Conservation (phyloP, 192 early-diverging fungal genomes). For the Podochytrium sp. region DNA sequence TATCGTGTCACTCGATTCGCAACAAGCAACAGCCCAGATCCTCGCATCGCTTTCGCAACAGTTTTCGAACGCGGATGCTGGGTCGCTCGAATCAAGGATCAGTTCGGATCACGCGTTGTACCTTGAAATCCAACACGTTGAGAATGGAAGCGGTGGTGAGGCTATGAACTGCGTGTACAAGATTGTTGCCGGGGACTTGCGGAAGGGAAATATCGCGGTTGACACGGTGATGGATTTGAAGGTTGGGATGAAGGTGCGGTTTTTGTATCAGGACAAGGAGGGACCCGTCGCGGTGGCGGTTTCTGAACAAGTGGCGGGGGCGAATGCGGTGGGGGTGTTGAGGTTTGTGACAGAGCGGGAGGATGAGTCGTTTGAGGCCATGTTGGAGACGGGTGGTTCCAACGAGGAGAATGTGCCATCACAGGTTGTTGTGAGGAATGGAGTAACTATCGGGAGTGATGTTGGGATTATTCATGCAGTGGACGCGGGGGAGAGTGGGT, state of each 20-base stretch:
- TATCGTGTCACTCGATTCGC: conserved; percentile 3
- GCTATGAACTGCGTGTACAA: neutral
- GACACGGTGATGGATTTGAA: conserved; percentile 1
- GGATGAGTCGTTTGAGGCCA: neutral
- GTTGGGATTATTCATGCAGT: conserved; percentile 4
- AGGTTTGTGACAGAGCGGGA: neutral
- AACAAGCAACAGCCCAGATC: conserved; percentile 6
- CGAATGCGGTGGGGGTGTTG: neutral
- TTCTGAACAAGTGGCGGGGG: neutral
- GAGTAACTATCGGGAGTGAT: neutral
- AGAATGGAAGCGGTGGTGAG: neutral
- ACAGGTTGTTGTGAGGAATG: neutral
- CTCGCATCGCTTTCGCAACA: neutral
- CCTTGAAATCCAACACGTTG: neutral
- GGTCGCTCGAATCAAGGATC: neutral
- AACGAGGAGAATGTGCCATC: neutral
- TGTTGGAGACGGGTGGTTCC: neutral
- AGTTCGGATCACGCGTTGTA: neutral
- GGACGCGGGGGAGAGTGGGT: neutral
- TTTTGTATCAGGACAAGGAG: conserved; percentile 14
- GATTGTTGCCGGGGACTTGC: conserved; percentile 24
- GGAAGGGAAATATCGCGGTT: conserved; percentile 25
- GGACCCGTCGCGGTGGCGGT: neutral
- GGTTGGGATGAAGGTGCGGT: conserved; percentile 15
- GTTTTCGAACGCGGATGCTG: neutral